Evolutionary conservation across 805 yeast species (phyloP).

Genomic region (Starmerella potacharoeniae): DNA sequence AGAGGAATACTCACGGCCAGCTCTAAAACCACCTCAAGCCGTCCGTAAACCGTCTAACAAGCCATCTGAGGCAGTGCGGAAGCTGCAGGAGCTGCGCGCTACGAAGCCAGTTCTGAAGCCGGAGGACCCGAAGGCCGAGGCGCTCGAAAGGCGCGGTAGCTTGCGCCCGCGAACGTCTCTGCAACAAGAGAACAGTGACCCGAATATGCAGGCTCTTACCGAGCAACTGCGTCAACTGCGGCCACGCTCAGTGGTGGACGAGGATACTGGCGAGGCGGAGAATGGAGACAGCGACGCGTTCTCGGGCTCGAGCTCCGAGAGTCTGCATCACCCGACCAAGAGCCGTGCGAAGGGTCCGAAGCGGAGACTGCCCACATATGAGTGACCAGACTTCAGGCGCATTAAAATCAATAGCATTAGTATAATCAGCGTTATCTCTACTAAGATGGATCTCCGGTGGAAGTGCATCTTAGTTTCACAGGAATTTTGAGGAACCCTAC

Average conservation of each 20-base stretch:
- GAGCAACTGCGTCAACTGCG: constrained; percentile 14
- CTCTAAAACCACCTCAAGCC: constrained; percentile 13
- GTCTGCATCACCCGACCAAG: constrained; percentile 18
- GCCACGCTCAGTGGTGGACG: constrained; percentile 13
- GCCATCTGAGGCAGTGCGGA: constrained; percentile 15
- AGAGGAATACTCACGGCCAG: constrained; percentile 5
- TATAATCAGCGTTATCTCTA: not conserved
- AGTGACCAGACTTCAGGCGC: not conserved
- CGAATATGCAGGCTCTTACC: constrained; percentile 14
- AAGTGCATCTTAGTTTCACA: not conserved
- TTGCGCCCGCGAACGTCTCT: constrained; percentile 11
- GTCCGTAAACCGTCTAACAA: constrained; percentile 12
- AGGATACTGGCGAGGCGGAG: constrained; percentile 7
- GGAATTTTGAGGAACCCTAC: too few relatives aligned
- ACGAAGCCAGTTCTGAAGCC: constrained; percentile 17
- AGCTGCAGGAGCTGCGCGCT: constrained; percentile 18
- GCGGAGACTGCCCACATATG: constrained; percentile 17
- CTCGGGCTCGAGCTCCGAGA: constrained; percentile 9
- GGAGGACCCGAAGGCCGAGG: constrained; percentile 15
- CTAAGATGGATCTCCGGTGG: too few relatives aligned
- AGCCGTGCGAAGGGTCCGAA: constrained; percentile 19
- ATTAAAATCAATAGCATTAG: not conserved
- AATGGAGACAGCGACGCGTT: constrained; percentile 5
- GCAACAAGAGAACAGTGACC: constrained; percentile 10
- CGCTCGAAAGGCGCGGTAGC: constrained; percentile 10